Evolutionary conservation across 225 moss, liverwort and hornwort genomes (phyloP), one percentile per base, ranked within the genome.

Genomic region (Takakia lepidozioides): DNA sequence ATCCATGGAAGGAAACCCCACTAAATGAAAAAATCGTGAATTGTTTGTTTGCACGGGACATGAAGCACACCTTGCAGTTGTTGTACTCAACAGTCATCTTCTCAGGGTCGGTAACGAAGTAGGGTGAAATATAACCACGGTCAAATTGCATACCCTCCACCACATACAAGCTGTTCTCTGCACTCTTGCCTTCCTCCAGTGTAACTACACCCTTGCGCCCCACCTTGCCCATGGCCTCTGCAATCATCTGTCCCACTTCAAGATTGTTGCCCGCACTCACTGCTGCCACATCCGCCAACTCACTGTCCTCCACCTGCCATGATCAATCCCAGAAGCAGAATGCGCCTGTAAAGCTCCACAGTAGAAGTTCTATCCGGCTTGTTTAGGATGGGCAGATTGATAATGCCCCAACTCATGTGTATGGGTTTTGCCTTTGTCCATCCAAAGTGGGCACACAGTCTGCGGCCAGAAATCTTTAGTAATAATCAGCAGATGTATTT

Each of bases 81-180:
- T 90, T 87, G 18, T 87, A 95, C 59, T 90, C 93, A 19, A 95
- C 75, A 2, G 67, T 56, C 95, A 95, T 95, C 73, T 90, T 95
- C 78, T 95, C 95, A 7, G 95, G 76, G 44, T 95, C 95, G 0
- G 95, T 95, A 23, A 95, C 90, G 19, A 95, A 95, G 51, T 95
- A 95, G 4, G 95, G 95, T 10, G 95, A 95, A 49, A 95, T 89
- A 61, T 69, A 95, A 27, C 93, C 93, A 23, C 93, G 67, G 48
- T 95, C 93, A 25, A 95, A 95, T 43, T 95, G 93, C 93, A 95
- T 95, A 49, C 95, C 90, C 66, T 95, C 95, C 2, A 90, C 95
- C 30, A 95, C 86, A 45, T 95, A 95, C 53, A 95, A 44, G 39
- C 2, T 67, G 73, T 84, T 95, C 42, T 95, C 95, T 1, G 95